A percentile compares a stretch with the other conserved stretches of the same genome.
Conservation (phyloP, 768 basidiomycete species). For the Leccinum subtestaceum region DNA sequence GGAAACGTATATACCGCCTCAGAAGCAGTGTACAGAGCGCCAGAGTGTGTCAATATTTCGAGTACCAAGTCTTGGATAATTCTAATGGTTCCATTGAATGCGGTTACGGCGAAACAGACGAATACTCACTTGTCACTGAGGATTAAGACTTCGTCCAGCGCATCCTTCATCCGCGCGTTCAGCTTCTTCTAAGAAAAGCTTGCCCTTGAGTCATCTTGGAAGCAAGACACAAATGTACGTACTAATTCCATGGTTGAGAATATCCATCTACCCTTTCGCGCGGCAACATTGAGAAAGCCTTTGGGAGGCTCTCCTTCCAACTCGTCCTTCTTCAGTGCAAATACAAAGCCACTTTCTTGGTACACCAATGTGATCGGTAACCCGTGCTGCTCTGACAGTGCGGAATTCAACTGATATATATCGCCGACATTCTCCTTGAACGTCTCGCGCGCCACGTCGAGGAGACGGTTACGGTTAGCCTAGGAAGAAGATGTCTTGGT, state of each 20-base stretch:
- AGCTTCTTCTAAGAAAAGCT: constrained; percentile 63
- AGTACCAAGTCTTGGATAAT: constrained; percentile 77
- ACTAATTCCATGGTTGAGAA: constrained; percentile 86
- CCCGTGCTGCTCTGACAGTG: constrained; percentile 57
- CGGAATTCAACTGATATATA: constrained; percentile 65
- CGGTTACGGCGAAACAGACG: background rate
- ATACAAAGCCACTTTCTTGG: constrained; percentile 72
- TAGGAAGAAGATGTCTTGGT: constrained; percentile 20
- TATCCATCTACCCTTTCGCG: constrained; percentile 66
- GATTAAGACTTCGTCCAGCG: constrained; percentile 84
- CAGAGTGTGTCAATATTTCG: constrained; percentile 67
- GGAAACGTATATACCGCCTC: constrained; percentile 60
- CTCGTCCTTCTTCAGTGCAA: constrained; percentile 59
- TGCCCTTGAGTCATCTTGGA: background rate
- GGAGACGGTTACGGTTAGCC: constrained; percentile 76
- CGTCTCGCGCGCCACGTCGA: constrained; percentile 94
- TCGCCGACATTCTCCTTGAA: constrained; percentile 93
- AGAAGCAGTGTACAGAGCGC: constrained; percentile 83
- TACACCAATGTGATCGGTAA: constrained; percentile 67
- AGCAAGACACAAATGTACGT: constrained; percentile 19
- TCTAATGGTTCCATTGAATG: constrained; percentile 35
- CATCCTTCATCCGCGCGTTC: constrained; percentile 87
- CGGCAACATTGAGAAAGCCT: constrained; percentile 65
- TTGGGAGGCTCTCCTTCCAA: constrained; percentile 56
- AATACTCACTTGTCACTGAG: constrained; percentile 70